A percentile compares a stretch with the other conserved stretches of the same genome.
Evolutionary conservation across 73 alveolate genomes (phyloP).

Genomic region (Durusdinium trenchii): DNA sequence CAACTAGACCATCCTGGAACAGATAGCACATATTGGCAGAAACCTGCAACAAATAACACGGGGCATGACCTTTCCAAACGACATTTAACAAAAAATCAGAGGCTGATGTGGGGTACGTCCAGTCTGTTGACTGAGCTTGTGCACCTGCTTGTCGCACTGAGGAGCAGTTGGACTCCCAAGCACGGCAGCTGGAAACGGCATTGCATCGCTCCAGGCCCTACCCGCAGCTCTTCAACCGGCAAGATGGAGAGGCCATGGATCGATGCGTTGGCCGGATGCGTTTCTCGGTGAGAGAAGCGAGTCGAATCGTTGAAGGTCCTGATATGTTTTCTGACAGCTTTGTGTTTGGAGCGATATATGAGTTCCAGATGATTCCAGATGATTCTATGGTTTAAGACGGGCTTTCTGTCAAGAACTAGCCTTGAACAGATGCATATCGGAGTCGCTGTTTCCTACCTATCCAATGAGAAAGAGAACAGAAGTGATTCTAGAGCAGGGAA

Average conservation of each 20-base stretch:
- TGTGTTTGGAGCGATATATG: no score
- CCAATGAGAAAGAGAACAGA: no score
- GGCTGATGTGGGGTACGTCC: background rate
- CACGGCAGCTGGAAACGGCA: constrained; percentile 36
- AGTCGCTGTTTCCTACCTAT: no score
- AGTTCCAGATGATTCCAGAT: no score
- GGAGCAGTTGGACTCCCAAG: constrained; percentile 41
- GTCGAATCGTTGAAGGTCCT: no score
- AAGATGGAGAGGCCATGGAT: background rate
- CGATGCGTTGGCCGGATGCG: background rate
- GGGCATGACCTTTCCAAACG: background rate
- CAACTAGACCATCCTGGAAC: background rate
- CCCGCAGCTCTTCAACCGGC: constrained; percentile 85
- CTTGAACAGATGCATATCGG: no score
- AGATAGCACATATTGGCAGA: background rate
- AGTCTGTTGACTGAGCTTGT: background rate
- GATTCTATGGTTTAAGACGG: no score
- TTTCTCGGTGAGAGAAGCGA: no score
- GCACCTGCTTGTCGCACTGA: background rate
- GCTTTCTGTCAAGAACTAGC: no score
- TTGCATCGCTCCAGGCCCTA: constrained; percentile 36
- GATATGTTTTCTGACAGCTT: no score
- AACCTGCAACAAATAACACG: background rate
- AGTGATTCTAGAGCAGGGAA: no score
- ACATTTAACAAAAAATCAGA: background rate